These are phyloP conservation scores for Penicillium salamii DNA, from an alignment of 495 filamentous ascomycete species.

Conservation along the genomic window DNA sequence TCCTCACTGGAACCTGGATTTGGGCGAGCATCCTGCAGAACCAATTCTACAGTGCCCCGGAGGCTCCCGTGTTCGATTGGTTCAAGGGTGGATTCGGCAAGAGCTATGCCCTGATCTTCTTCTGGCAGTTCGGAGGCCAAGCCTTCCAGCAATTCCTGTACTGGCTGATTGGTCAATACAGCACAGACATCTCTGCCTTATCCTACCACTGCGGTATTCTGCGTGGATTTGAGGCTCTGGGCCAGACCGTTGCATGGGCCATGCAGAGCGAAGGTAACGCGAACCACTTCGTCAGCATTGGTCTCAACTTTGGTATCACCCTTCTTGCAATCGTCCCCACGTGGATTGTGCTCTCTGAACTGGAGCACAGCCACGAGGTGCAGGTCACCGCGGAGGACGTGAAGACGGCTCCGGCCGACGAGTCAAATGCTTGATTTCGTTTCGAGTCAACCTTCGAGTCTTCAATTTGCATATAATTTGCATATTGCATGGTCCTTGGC, in stretches of 20 bases:
- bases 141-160: slow-evolving; percentile 37
- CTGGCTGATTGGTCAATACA: slow-evolving; percentile 34
- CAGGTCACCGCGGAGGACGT: slow-evolving; percentile 24
- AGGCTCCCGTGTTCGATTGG: slow-evolving; percentile 30
- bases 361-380: slow-evolving; percentile 35
- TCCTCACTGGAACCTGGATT: slow-evolving; percentile 32
- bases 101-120: slow-evolving; percentile 31
- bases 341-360: slow-evolving; percentile 32
- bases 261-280: slow-evolving; percentile 32
- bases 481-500: slow-evolving; percentile 3
- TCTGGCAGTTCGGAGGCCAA: slow-evolving; percentile 32
- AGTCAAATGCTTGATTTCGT: background rate
- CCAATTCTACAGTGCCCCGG: slow-evolving; percentile 25
- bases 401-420: slow-evolving; percentile 7
- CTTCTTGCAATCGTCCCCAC: slow-evolving; percentile 30
- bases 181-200: slow-evolving; percentile 29
- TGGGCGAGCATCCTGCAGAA: slow-evolving; percentile 32
- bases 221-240: slow-evolving; percentile 31
- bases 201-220: slow-evolving; percentile 35
- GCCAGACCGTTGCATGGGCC: slow-evolving; percentile 34
- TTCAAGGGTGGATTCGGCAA: slow-evolving; percentile 33
- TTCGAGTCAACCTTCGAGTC: background rate
- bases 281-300: slow-evolving; percentile 36
- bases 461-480: background rate
- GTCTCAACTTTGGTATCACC: slow-evolving; percentile 33